phyloP scores from a whole-genome alignment of 257 asterid genomes.

The Solanum microdontum region DNA sequence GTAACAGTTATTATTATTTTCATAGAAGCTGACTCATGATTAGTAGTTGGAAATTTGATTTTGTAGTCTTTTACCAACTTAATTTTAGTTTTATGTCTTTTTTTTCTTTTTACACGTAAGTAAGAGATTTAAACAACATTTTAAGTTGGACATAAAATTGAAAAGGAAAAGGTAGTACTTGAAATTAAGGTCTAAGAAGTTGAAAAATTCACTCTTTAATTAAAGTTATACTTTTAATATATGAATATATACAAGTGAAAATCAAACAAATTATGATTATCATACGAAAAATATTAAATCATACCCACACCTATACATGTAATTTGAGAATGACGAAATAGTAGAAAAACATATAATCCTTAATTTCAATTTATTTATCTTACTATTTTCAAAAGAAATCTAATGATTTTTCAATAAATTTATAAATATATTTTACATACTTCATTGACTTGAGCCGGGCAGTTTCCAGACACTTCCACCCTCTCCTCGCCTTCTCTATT shows the following conservation, averaged over 20 bases:
- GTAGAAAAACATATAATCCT: not conserved
- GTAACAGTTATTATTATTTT: not conserved
- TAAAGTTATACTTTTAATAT: too few species aligned
- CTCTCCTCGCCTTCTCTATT: not conserved
- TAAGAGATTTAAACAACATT: not conserved
- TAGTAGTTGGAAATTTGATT: not conserved
- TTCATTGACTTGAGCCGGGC: not conserved
- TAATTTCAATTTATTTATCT: too few species aligned
- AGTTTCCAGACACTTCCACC: constrained; percentile 5
- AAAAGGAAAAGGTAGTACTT: not conserved
- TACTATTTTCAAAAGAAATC: not conserved
- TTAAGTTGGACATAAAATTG: not conserved
- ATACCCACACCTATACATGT: not conserved
- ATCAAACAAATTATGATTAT: too few species aligned
- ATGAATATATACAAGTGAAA: too few species aligned
- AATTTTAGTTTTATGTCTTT: not conserved
- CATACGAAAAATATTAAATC: too few species aligned
- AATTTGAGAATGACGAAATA: not conserved
- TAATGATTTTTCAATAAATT: not conserved
- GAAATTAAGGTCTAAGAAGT: not conserved
- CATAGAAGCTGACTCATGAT: not conserved
- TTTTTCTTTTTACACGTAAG: not conserved
- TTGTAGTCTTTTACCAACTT: not conserved
- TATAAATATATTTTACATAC: too few species aligned
- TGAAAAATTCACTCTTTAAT: not conserved